Base-by-base conservation (phyloP, 257 asterid species). In the Solanum microdontum region DNA sequence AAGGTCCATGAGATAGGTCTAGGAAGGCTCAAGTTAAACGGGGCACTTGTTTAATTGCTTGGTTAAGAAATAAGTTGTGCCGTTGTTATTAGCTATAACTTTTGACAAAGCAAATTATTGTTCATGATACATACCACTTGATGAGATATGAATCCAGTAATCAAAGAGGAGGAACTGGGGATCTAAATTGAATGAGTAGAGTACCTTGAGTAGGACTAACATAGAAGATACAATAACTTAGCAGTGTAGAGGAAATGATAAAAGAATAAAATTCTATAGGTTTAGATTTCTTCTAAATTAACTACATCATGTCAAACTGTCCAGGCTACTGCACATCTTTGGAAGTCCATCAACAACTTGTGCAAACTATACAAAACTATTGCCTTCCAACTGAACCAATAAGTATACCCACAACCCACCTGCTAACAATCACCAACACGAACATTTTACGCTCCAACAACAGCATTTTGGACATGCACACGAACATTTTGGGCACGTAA, bases 341-440 rank as follows among this genome's bases (percentile, higher is more conserved):
- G 45, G 69, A 87, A 89, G 86, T 75, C 37, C 33, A 76, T 62
- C 73, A 70, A 26, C 76, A 28, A 86, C 88, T 72, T 83, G 79
- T 11, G 87, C 93, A 92, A 90, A 89, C 97, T 94, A 90, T 95
- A 95, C 94, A 94, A 88, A 86, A 83, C 86, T 89, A 66, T 86
- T 30, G 84, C 55, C 30, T 77, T 87, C 75, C 88, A 77, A 26
- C 90, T 26, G 28, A 88, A 87, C 45, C 83, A 77, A 88, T 90
- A 89, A 55, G 90, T 92, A 92, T 92, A 91, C 87, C 93, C 91
- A 86, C 90, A 21, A 48, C 60, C 91, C 86, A 28, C 62, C 70
- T 86, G 7, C 76, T 62, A 62, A 73, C 72, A 26, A 82, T 85
- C 85, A 90, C 89, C 92, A 91, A 85, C 90, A 90, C 6, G 92